Evolutionary conservation across 495 filamentous ascomycete species (phyloP), one percentile per base, ranked within the genome.

Genomic region (Amniculicola lignicola): DNA sequence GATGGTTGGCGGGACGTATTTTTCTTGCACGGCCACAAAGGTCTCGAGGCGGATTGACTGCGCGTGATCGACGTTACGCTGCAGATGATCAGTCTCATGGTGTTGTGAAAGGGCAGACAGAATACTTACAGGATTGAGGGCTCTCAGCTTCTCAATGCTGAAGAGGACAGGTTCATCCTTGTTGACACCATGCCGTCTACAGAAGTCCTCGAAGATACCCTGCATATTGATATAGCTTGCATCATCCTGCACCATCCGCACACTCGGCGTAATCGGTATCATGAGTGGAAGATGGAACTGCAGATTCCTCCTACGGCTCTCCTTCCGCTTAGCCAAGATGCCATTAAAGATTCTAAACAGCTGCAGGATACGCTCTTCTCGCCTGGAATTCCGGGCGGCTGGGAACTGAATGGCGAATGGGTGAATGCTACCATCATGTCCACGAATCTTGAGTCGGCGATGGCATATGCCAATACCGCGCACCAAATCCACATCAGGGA

Each of bases 291-390:
- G 80, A 53, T 93, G 89, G 77, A 99, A 99, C 67, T 90, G 90
- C 29, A 99, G 76, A 67, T 97, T 96, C 27, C 94, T 85, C 10
- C 91, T 84, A 40, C 94, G 82, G 64, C 86, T 92, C 70, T 99
- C 94, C 74, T 97, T 97, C 62, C 89, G 86, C 71, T 91, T 92
- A 14, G 82, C 78, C 37, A 99, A 76, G 24, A 85, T 82, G 57
- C 89, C 88, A 69, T 99, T 97, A 75, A 99, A 91, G 56, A 95
- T 94, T 18, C 94, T 82, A 82, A 97, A 99, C n/a, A 99, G 76
- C 69, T 99, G 94, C 37, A 95, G 70, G 45, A 97, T 95, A 27
- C 92, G 80, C 69, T 99, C 94, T 66, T 99, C 94, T 14, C 94
- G 83, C 51, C 94, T 81, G 59, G 89, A 94, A 69, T 94, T 87